Percentiles rank a stretch among this genome's conserved stretches.
Conservation (phyloP, 352 stramenopile genomes). For the Phytophthora multivora region DNA sequence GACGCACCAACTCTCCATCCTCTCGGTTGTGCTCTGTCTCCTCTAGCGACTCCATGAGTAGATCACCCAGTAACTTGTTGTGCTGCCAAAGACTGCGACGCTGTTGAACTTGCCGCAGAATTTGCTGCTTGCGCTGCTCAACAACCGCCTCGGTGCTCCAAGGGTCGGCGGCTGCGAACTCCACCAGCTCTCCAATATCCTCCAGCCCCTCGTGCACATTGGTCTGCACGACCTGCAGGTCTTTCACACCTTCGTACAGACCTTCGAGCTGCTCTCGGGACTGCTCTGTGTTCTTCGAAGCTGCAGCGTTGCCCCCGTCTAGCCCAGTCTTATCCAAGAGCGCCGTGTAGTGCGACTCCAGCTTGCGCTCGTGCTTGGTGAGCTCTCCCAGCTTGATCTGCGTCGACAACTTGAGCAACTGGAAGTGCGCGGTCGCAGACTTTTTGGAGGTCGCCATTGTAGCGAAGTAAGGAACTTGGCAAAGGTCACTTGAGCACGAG, state of each 20-base stretch:
- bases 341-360: conserved; percentile 41
- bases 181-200: conserved; percentile 40
- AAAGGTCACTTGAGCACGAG: neutral
- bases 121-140: conserved; percentile 29
- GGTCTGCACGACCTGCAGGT: conserved; percentile 50
- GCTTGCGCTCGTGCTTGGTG: conserved; percentile 47
- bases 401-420: conserved; percentile 51
- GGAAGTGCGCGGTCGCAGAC: conserved; percentile 33
- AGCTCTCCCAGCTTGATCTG: conserved; percentile 58
- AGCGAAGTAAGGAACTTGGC: neutral
- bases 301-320: neutral
- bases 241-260: conserved; percentile 48
- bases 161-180: conserved; percentile 37
- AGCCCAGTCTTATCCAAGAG: conserved; percentile 26
- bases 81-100: conserved; percentile 55
- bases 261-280: conserved; percentile 28
- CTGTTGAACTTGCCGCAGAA: conserved; percentile 41
- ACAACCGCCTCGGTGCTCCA: conserved; percentile 34
- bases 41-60: conserved; percentile 46
- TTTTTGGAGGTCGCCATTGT: conserved; percentile 18
- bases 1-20: conserved; percentile 14
- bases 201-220: conserved; percentile 41
- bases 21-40: conserved; percentile 35
- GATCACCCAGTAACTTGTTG: conserved; percentile 54
- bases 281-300: conserved; percentile 3